These are phyloP conservation scores for Eustoma russellianum DNA, from an alignment of 257 asterid species.

Conservation along the genomic window DNA sequence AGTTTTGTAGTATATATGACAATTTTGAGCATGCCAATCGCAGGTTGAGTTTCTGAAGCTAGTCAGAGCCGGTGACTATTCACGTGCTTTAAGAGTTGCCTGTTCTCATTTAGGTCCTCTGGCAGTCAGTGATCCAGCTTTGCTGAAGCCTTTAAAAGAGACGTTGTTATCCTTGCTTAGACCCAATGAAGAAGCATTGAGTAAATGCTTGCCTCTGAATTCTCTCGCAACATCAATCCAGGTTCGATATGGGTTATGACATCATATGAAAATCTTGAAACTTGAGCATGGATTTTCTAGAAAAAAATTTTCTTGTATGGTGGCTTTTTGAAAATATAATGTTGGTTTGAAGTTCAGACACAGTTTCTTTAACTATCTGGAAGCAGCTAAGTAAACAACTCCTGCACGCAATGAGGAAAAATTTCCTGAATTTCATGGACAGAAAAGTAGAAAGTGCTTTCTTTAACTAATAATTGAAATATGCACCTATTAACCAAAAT, in stretches of 20 bases:
- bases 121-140: constrained; percentile 63
- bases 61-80: constrained; percentile 60
- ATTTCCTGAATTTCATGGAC: too few relatives aligned
- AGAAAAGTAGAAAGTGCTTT: too few relatives aligned
- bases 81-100: constrained; percentile 80
- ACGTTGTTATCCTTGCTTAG: constrained; percentile 71
- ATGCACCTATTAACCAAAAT: too few relatives aligned
- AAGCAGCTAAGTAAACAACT: too few relatives aligned
- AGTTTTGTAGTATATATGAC: too few relatives aligned
- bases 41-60: constrained; percentile 93
- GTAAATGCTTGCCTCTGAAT: constrained; percentile 47
- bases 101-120: constrained; percentile 87
- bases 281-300: neutral
- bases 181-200: constrained; percentile 59
- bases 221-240: constrained; percentile 93
- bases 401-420: too few relatives aligned
- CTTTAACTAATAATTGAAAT: too few relatives aligned
- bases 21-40: neutral
- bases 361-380: too few relatives aligned
- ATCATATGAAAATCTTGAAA: constrained; percentile 1
- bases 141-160: constrained; percentile 86
- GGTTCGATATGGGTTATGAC: constrained; percentile 31
- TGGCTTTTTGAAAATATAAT: too few relatives aligned
- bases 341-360: too few relatives aligned
- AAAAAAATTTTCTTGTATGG: too few relatives aligned